These are phyloP conservation scores for Sutorius australiensis DNA, from an alignment of 768 basidiomycete genomes.

Conservation along the genomic window DNA sequence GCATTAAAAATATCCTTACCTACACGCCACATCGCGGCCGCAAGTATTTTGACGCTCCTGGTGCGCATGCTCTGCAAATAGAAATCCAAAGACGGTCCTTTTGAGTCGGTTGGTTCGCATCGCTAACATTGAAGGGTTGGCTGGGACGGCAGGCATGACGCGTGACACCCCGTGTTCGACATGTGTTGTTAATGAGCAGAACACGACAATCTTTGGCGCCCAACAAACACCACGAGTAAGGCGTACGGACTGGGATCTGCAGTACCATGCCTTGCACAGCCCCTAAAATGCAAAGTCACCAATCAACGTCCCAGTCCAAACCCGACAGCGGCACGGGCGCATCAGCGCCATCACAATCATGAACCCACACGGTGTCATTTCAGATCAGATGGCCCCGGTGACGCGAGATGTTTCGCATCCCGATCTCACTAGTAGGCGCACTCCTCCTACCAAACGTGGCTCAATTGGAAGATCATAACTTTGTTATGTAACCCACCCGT, in stretches of 20 bases:
- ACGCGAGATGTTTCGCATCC: too few relatives aligned
- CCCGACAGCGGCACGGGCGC: not conserved
- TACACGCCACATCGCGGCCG: not conserved
- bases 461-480: too few relatives aligned
- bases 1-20: not conserved
- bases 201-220: not conserved
- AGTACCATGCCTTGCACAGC: not conserved
- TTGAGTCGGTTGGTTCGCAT: not conserved
- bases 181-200: not conserved
- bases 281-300: not conserved
- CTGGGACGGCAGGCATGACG: not conserved
- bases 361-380: too few relatives aligned
- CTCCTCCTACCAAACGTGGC: too few relatives aligned
- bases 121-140: too few relatives aligned
- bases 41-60: too few relatives aligned
- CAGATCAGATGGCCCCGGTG: too few relatives aligned
- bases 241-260: not conserved
- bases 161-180: not conserved
- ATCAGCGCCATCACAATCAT: too few relatives aligned
- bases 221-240: not conserved
- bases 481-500: too few relatives aligned
- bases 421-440: too few relatives aligned
- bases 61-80: not conserved
- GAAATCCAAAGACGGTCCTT: not conserved
- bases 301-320: not conserved